A percentile compares a stretch with the other conserved stretches of the same genome.
Conservation (phyloP, 2,329 filamentous ascomycete species). For the Diaporthe sp. region DNA sequence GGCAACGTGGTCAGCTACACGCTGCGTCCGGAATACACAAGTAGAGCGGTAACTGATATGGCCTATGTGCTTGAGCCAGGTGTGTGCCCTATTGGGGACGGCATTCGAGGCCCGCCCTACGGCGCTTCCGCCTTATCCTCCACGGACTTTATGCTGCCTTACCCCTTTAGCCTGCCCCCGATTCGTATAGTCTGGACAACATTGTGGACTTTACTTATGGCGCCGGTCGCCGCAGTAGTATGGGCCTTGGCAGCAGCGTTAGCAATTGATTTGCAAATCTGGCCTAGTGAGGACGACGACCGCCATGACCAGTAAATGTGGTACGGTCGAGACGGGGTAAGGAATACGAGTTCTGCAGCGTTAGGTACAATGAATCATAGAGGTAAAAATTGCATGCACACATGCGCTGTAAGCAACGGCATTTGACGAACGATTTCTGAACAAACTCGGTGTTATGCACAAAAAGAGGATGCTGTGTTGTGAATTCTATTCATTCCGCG, state of each 20-base stretch:
- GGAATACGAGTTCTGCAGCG: background rate
- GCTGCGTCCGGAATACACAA: background rate
- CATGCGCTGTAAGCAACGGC: background rate
- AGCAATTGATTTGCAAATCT: background rate
- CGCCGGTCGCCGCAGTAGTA: background rate
- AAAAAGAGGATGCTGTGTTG: constrained; percentile 19
- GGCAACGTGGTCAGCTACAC: background rate
- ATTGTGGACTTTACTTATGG: background rate
- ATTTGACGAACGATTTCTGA: background rate
- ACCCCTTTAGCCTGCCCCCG: background rate
- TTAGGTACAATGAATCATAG: background rate
- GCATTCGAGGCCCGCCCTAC: background rate
- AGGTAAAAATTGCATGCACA: background rate
- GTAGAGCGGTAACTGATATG: background rate
- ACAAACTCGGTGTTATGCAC: background rate
- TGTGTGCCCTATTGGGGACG: background rate
- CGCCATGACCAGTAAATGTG: background rate
- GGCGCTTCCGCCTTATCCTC: background rate
- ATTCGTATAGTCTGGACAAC: background rate
- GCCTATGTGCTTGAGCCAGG: background rate
- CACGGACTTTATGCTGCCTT: background rate
- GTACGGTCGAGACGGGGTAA: background rate
- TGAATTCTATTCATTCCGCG: constrained; percentile 27
- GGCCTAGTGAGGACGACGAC: background rate
- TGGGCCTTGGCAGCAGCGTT: background rate